Conservation (phyloP, 129 eudicot species). For the Centella asiatica region DNA sequence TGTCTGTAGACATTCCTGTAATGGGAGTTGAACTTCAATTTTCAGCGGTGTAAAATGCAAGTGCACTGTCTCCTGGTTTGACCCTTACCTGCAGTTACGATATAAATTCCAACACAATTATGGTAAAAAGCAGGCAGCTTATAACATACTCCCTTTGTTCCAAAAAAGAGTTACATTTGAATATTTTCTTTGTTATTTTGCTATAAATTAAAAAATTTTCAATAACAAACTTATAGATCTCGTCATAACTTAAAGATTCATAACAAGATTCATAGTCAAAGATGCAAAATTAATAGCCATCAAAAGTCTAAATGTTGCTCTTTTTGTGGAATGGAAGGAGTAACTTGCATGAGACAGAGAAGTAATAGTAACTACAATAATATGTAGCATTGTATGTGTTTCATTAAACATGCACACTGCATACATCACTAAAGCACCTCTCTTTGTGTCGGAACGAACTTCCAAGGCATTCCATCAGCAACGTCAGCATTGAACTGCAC, state of each 20-base stretch:
- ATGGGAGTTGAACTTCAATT: conserved; percentile 18
- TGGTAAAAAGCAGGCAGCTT: background rate
- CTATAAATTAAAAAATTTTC: too few species aligned
- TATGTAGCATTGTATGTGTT: background rate
- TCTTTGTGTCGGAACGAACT: conserved; percentile 84
- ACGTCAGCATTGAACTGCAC: conserved; percentile 97
- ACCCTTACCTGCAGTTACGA: conserved; percentile 66
- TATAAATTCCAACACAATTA: conserved; percentile 3
- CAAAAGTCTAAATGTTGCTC: too few species aligned
- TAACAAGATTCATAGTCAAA: too few species aligned
- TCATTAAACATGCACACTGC: background rate
- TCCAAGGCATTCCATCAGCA: conserved; percentile 99
- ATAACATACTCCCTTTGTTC: too few species aligned
- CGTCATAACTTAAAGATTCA: too few species aligned
- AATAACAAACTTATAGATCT: too few species aligned
- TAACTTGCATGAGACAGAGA: background rate
- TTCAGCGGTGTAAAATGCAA: conserved; percentile 97
- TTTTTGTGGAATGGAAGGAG: too few species aligned
- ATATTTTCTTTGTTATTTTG: too few species aligned
- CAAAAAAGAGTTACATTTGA: too few species aligned
- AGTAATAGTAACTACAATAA: background rate
- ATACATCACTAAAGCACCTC: conserved; percentile 42
- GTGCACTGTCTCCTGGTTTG: conserved; percentile 97
- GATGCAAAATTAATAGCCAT: too few species aligned
- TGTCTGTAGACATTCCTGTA: conserved; percentile 9